Base-by-base conservation (phyloP, 306 rosid genomes). In the Prosopis cineraria region DNA sequence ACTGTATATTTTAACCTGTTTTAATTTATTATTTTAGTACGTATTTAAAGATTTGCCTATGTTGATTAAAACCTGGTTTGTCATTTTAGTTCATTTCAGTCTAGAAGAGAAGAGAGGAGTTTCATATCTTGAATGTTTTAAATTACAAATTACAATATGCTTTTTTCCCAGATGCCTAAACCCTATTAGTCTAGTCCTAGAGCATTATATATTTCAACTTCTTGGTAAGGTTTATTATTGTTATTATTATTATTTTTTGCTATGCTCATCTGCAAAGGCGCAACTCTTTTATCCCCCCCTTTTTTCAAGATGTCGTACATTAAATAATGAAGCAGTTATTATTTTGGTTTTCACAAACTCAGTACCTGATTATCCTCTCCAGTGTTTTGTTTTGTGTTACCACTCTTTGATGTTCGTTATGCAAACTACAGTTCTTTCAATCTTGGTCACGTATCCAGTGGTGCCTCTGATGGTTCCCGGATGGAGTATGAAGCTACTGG, bases 401-500 rank as follows among this genome's bases (percentile, higher is more conserved):
- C 55, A 33, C 76, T 63, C 52, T 77, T 66, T 84, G 63, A 73
- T 85, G 31, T 83, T 67, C 22, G 55, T 63, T 62, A 40, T 82
- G 77, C 44, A 36, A 77, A 37, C 78, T 71, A 29, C 92, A 93
- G 96, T 77, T 90, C 93, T 79, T 90, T 92, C 84, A 84, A 81
- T 82, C 86, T 59, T 44, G 93, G 91, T 81, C 82, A 84, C 84
- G 87, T 19, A 16, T 82, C 81, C 73, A 60, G 83, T 25, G 81
- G 78, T 55, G 20, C 71, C 50, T 74, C 83, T 65, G 87, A 80
- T 47, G 77, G 73, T 29, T 83, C 83, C 50, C 90, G 50, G 79
- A 82, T 50, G 63, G 85, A 86, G 82, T 96, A 96, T 79, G 93
- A 91, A 85, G 83, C 80, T 77, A 91, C 76, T 65, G 99, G 99